Evolutionary conservation across 371 early-diverging fungal genomes (phyloP).

Genomic region (Parasitella parasitica): DNA sequence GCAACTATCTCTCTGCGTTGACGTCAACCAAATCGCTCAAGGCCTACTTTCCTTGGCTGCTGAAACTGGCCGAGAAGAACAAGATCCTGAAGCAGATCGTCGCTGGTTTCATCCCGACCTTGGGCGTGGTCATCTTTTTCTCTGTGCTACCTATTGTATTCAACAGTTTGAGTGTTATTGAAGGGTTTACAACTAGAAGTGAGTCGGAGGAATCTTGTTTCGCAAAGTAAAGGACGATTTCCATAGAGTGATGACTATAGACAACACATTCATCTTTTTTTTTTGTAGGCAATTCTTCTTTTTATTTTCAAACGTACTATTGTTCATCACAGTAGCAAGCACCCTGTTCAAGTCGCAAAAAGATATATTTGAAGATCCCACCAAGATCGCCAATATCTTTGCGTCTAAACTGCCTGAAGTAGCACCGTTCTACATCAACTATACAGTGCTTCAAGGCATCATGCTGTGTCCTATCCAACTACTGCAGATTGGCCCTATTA

Average conservation of each 20-base stretch:
- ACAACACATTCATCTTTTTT: not conserved
- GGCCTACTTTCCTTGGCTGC: slow-evolving; percentile 48
- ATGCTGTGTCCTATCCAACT: slow-evolving; percentile 66
- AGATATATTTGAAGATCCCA: slow-evolving; percentile 69
- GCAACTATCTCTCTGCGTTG: slow-evolving; percentile 55
- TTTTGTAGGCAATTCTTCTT: slow-evolving; percentile 83
- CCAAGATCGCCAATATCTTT: slow-evolving; percentile 66
- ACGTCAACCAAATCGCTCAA: slow-evolving; percentile 51
- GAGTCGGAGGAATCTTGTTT: slow-evolving; percentile 69
- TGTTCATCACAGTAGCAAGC: slow-evolving; percentile 81
- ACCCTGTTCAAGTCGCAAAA: slow-evolving; percentile 73
- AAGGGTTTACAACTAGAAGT: slow-evolving; percentile 69
- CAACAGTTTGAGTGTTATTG: slow-evolving; percentile 54
- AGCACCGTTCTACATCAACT: slow-evolving; percentile 70
- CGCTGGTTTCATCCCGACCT: slow-evolving; percentile 61
- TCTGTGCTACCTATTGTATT: slow-evolving; percentile 66
- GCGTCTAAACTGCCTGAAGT: slow-evolving; percentile 70
- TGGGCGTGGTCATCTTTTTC: slow-evolving; percentile 59
- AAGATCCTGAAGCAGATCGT: slow-evolving; percentile 53
- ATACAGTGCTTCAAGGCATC: slow-evolving; percentile 61
- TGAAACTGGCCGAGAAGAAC: slow-evolving; percentile 46
- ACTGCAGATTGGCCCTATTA: slow-evolving; percentile 59
- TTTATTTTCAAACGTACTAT: slow-evolving; percentile 82
- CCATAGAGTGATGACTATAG: not conserved
- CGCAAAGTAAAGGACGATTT: slow-evolving; percentile 58